A percentile compares a stretch with the other conserved stretches of the same genome.
Evolutionary conservation across 2,329 filamentous ascomycete species (phyloP).

Genomic region (Fusarium pilosicola): DNA sequence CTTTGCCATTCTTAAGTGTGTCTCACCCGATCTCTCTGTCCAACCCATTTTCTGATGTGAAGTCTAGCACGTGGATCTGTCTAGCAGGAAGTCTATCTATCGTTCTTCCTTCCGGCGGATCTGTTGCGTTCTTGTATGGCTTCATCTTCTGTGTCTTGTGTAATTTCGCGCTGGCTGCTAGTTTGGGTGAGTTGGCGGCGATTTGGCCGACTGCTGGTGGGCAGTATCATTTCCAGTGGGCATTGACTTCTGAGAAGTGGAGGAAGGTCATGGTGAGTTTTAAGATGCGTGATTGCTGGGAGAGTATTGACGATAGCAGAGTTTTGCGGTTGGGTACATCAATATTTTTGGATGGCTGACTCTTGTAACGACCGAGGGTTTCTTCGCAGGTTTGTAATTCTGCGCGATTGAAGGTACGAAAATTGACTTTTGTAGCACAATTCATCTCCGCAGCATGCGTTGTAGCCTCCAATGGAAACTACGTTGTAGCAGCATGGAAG

Average conservation of each 20-base stretch:
- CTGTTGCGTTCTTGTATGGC: conserved; percentile 56
- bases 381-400: conserved; percentile 51
- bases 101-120: conserved; percentile 54
- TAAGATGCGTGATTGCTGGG: fast-evolving
- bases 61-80: conserved; percentile 45
- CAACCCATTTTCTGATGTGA: neutral
- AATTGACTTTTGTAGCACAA: conserved; percentile 46
- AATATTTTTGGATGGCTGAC: conserved; percentile 59
- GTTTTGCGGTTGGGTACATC: conserved; percentile 55
- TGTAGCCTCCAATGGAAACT: conserved; percentile 51
- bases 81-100: conserved; percentile 55
- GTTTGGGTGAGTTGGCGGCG: conserved; percentile 55
- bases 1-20: conserved; percentile 55
- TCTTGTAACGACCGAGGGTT: conserved; percentile 55
- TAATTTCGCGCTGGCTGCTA: conserved; percentile 54
- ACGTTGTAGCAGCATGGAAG: conserved; percentile 50
- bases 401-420: fast-evolving
- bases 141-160: conserved; percentile 59
- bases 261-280: conserved; percentile 48
- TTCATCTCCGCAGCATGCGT: conserved; percentile 56
- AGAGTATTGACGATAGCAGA: conserved; percentile 38
- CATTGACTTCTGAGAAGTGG: conserved; percentile 52
- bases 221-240: conserved; percentile 58
- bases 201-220: conserved; percentile 60
- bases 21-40: neutral